These are phyloP conservation scores for Daldinia sp. DNA, from an alignment of 2,329 filamentous ascomycete genomes.

Conservation along the genomic window DNA sequence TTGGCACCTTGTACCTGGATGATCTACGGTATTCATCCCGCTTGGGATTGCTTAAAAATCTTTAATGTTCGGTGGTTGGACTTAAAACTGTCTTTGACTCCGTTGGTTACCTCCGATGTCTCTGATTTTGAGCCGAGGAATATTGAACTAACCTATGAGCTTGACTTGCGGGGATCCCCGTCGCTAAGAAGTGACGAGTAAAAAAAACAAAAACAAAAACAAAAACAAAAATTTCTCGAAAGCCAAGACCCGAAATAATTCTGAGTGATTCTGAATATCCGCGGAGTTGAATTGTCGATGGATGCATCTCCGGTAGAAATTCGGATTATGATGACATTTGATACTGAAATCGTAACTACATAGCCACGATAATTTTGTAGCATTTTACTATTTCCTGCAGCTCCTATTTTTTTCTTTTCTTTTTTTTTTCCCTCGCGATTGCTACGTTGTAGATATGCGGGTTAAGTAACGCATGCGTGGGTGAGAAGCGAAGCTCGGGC, in stretches of 20 bases:
- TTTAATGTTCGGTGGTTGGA: neutral
- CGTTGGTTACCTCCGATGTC: slow-evolving; percentile 31
- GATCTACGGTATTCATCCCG: neutral
- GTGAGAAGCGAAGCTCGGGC: slow-evolving; percentile 22
- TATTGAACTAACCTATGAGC: neutral
- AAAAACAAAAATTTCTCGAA: neutral
- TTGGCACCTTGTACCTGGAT: slow-evolving; percentile 24
- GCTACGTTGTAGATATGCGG: neutral
- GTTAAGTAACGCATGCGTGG: slow-evolving; percentile 20
- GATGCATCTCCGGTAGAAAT: slow-evolving; percentile 8
- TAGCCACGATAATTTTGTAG: slow-evolving; percentile 24
- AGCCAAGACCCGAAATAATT: neutral
- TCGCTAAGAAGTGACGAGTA: slow-evolving; percentile 7
- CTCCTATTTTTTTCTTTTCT: too few species aligned
- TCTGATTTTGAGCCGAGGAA: slow-evolving; percentile 9
- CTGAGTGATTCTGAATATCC: slow-evolving; percentile 15
- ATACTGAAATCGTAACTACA: neutral
- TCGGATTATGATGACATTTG: slow-evolving; percentile 16
- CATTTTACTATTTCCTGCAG: neutral
- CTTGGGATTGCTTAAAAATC: slow-evolving; percentile 9
- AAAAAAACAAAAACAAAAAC: slow-evolving; percentile 4
- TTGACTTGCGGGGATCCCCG: slow-evolving; percentile 14
- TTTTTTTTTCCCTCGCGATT: neutral
- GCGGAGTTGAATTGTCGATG: slow-evolving; percentile 4
- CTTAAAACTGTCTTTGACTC: neutral